Evolutionary conservation across 805 yeast species (phyloP).

Genomic region (Metschnikowia lunata): DNA sequence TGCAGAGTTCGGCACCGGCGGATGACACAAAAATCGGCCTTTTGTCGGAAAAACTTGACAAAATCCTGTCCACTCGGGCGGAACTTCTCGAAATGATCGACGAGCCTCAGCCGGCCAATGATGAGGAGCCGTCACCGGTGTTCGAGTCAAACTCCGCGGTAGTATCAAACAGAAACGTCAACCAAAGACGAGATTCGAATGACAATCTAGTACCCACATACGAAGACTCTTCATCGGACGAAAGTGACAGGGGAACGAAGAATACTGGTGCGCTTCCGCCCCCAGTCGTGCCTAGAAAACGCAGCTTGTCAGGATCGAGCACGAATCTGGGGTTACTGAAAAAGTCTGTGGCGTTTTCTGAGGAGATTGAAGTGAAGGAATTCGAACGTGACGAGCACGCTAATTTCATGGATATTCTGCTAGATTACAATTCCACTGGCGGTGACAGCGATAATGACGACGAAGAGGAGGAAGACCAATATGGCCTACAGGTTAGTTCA

Average conservation of each 20-base stretch:
- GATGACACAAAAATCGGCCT: conserved; percentile 33
- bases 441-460: conserved; percentile 15
- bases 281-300: conserved; percentile 9
- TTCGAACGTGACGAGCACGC: conserved; percentile 35
- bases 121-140: conserved; percentile 26
- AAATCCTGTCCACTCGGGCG: conserved; percentile 25
- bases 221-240: conserved; percentile 13
- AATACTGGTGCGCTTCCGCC: conserved; percentile 5
- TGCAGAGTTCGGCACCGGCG: conserved; percentile 25
- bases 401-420: conserved; percentile 13
- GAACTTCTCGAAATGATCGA: conserved; percentile 30
- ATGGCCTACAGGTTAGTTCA: neutral
- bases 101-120: conserved; percentile 2
- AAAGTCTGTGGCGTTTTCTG: conserved; percentile 38
- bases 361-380: conserved; percentile 39
- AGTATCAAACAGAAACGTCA: neutral
- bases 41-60: conserved; percentile 25
- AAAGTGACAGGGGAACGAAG: conserved; percentile 9
- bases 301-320: conserved; percentile 20
- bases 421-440: conserved; percentile 9
- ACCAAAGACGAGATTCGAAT: neutral
- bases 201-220: conserved; percentile 14
- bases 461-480: conserved; percentile 10
- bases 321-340: conserved; percentile 18
- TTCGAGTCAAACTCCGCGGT: conserved; percentile 15